These are phyloP conservation scores for Nephelium lappaceum DNA, from an alignment of 345 rosid genomes.

Conservation along the genomic window DNA sequence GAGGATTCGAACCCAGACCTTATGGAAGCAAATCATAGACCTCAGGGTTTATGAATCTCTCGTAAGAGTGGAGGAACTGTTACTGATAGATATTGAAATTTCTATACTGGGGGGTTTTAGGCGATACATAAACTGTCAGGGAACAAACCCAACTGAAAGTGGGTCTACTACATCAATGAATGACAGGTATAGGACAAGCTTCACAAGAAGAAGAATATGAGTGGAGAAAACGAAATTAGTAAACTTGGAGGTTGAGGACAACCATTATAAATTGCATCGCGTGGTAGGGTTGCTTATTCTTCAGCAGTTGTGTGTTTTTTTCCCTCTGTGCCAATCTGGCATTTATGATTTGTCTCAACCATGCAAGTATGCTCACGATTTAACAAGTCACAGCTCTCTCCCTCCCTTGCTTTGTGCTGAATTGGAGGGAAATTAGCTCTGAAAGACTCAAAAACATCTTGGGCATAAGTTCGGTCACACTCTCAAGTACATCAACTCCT, in stretches of 20 bases:
- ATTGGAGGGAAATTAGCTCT: no score
- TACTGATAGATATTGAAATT: neutral
- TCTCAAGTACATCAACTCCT: no score
- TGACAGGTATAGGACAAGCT: neutral
- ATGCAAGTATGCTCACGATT: no score
- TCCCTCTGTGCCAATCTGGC: neutral
- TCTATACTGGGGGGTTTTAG: neutral
- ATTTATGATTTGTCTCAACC: neutral
- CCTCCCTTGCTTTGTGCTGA: neutral
- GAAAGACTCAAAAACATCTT: no score
- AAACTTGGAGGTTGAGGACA: neutral
- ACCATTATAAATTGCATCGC: neutral
- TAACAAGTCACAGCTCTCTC: neutral
- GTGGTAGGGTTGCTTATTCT: neutral
- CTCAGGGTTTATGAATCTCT: no score
- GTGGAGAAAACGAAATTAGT: neutral
- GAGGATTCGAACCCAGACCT: no score
- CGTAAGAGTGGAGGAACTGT: neutral
- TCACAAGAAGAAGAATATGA: neutral
- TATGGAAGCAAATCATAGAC: no score
- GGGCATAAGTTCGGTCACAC: no score
- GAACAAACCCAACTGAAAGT: neutral
- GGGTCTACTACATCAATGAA: neutral
- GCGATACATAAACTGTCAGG: neutral
- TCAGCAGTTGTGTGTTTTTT: neutral